Percentiles rank a stretch among this genome's conserved stretches.
Conservation (phyloP, 306 rosid genomes). For the Dryas alaskensis region DNA sequence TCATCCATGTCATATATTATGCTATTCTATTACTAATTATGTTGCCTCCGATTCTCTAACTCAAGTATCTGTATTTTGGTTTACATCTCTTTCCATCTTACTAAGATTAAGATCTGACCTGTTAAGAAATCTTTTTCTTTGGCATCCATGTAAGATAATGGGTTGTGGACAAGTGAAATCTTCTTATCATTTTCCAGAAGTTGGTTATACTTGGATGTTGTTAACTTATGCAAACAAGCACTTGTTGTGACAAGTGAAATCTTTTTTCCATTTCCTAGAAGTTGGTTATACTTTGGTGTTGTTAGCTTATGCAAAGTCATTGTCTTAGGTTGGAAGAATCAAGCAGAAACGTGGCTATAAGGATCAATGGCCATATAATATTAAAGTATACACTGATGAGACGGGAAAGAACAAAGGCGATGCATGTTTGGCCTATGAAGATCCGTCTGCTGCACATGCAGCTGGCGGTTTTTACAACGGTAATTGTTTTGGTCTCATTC, state of each 20-base stretch:
- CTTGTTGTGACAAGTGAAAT: background rate
- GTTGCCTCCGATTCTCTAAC: background rate
- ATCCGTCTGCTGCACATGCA: constrained; percentile 94
- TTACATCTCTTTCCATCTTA: background rate
- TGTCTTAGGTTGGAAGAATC: constrained; percentile 84
- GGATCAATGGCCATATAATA: constrained; percentile 98
- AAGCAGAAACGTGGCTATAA: constrained; percentile 98
- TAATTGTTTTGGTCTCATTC: constrained; percentile 30
- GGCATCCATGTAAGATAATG: background rate
- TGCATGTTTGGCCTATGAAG: constrained; percentile 89
- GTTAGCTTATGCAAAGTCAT: constrained; percentile 1
- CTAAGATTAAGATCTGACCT: too few relatives aligned
- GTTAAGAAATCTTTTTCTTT: background rate
- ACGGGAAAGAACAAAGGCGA: constrained; percentile 93
- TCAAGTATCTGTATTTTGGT: background rate
- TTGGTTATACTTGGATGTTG: background rate
- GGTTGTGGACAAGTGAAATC: background rate
- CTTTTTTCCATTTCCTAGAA: background rate
- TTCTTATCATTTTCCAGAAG: background rate
- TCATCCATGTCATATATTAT: background rate
- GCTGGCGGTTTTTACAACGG: constrained; percentile 90
- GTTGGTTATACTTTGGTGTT: background rate
- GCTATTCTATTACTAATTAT: background rate
- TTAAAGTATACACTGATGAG: constrained; percentile 90
- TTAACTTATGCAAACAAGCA: background rate